Evolutionary conservation across 1,139 yeast genomes (phyloP), one percentile per base, ranked within the genome.

Genomic region (Yarrowia galli): DNA sequence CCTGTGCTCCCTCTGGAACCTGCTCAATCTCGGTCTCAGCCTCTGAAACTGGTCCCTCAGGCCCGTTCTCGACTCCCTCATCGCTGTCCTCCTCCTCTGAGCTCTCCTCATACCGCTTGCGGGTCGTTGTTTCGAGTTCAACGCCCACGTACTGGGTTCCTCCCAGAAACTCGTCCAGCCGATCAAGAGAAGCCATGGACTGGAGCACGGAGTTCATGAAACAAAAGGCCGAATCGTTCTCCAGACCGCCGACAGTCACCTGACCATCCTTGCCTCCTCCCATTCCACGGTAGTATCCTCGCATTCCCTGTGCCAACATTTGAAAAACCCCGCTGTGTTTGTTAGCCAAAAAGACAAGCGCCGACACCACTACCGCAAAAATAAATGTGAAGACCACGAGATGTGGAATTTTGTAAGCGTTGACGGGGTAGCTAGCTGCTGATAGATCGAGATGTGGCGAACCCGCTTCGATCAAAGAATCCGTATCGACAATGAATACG

Each of bases 191-290:
- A 0, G 97, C 93, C 71, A 92, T 80, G 16, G 92, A 85, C 77
- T 92, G 98, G 46, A 92, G 80, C 1, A 92, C 97, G 23, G 92
- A 87, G 77, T 92, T 92, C 96, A 92, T 92, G 74, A 92, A 92
- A 76, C 98, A 92, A 0, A 97, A 91, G 74, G 92, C 92, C 16
- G 97, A 97, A 72, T 92, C 97, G 77, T 92, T 92, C 70, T 86
- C 84, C 54, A 92, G 81, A 0, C 98, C 98, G 32, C 97, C 97
- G 46, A 91, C 84, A 70, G 66, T 61, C 49, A 58, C 64, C 22
- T 42, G 51, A 8, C 64, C 51, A 32, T 58, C 84, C 61, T 20
- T 68, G 49, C 40, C 60, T 64, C 86, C 4, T 93, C 93, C 70
- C 95, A 95, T 71, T 82, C 81, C 35, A 23, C 65, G 60, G 36